Conservation (phyloP, 2,329 filamentous ascomycete species). For the Calonectria hawksworthii region DNA sequence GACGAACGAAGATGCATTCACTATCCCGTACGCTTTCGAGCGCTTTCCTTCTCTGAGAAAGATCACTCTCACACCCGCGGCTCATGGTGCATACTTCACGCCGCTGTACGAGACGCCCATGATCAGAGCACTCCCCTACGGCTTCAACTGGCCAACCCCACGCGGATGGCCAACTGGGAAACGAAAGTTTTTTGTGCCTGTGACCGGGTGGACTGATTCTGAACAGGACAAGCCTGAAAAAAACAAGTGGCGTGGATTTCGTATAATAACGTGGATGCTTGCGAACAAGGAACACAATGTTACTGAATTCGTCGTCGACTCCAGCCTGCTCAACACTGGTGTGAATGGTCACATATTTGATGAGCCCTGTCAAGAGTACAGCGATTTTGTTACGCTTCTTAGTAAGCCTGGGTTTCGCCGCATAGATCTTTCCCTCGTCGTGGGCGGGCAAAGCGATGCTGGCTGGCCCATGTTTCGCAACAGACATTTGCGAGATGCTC, state of each 20-base stretch:
- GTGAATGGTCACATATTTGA: slow-evolving; percentile 31
- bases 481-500: background rate
- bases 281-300: background rate
- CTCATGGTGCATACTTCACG: slow-evolving; percentile 1
- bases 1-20: background rate
- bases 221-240: background rate
- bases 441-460: background rate
- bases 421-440: slow-evolving; percentile 15
- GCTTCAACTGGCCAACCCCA: background rate
- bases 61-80: slow-evolving; percentile 4
- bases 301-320: slow-evolving; percentile 11
- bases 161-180: background rate
- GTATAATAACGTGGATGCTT: background rate
- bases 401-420: background rate
- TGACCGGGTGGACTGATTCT: background rate
- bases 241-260: slow-evolving; percentile 4
- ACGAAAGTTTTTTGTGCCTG: background rate
- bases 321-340: background rate
- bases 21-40: background rate
- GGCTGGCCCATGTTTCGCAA: slow-evolving; percentile 17
- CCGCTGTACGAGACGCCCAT: slow-evolving; percentile 17
- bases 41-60: slow-evolving; percentile 2
- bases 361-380: background rate
- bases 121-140: slow-evolving; percentile 8
- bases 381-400: background rate